Evolutionary conservation across 768 basidiomycete species (phyloP).

Genomic region (Tulasnella sp.): DNA sequence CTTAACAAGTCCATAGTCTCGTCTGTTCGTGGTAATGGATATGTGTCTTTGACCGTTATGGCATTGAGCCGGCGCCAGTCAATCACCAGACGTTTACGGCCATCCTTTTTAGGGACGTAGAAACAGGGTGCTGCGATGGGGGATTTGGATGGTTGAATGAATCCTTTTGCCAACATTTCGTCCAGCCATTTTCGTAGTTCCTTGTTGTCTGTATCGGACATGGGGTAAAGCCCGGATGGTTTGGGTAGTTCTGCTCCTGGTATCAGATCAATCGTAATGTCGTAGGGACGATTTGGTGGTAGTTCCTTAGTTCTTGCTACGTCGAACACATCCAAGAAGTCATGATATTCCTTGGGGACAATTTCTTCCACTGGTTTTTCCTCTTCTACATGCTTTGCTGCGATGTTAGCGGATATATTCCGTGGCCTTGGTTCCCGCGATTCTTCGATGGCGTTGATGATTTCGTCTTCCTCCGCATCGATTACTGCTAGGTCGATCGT

Average conservation of each 20-base stretch:
- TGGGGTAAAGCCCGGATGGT: slow-evolving; percentile 39
- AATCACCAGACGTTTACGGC: not conserved
- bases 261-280: slow-evolving; percentile 41
- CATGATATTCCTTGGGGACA: slow-evolving; percentile 38
- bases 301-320: slow-evolving; percentile 37
- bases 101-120: slow-evolving; percentile 24
- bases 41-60: not conserved
- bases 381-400: not conserved
- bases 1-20: not conserved
- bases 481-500: too few relatives aligned
- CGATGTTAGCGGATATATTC: not conserved
- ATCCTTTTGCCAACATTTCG: slow-evolving; percentile 40
- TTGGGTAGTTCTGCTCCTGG: slow-evolving; percentile 35
- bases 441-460: not conserved
- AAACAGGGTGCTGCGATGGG: slow-evolving; percentile 29
- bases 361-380: not conserved
- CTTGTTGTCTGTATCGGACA: slow-evolving; percentile 39
- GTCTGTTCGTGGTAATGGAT: slow-evolving; percentile 29
- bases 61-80: not conserved
- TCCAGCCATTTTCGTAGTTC: slow-evolving; percentile 42
- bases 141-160: slow-evolving; percentile 39
- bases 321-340: slow-evolving; percentile 38
- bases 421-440: not conserved
- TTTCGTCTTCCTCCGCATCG: not conserved
- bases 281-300: slow-evolving; percentile 41